These are phyloP conservation scores for Podaxis pistillaris DNA, from an alignment of 768 basidiomycete species.

Conservation along the genomic window DNA sequence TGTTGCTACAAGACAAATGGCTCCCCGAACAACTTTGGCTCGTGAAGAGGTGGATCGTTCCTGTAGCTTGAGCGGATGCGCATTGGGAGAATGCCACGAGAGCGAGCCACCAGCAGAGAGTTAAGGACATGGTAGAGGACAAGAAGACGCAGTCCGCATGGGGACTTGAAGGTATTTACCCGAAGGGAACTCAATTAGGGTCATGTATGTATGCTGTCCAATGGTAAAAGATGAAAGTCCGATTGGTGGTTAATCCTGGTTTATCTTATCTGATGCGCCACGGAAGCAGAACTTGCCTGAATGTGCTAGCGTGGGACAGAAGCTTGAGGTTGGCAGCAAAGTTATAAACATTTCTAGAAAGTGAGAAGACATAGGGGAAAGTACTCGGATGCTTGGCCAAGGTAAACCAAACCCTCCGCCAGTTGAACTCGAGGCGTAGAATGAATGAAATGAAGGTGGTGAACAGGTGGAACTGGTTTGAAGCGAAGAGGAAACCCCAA, in stretches of 20 bases:
- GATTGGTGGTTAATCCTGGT: too few species aligned
- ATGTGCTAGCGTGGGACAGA: background rate
- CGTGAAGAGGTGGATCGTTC: constrained; percentile 9
- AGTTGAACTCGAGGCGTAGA: background rate
- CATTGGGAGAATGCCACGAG: background rate
- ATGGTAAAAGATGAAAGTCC: background rate
- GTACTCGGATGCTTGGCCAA: background rate
- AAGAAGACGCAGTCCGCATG: background rate
- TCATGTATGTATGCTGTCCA: background rate
- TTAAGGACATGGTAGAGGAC: constrained; percentile 8
- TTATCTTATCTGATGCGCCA: constrained; percentile 4
- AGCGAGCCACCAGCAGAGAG: background rate
- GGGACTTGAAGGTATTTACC: background rate
- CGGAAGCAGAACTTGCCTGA: background rate
- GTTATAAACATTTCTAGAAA: background rate
- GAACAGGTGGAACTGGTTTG: background rate
- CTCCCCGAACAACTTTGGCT: constrained; percentile 7
- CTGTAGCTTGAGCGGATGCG: background rate
- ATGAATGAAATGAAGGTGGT: background rate
- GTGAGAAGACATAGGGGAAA: background rate
- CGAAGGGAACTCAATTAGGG: background rate
- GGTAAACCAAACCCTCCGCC: background rate
- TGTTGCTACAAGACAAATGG: constrained; percentile 11
- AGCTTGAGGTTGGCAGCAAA: background rate
- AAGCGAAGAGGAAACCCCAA: background rate